Evolutionary conservation across 768 basidiomycete species (phyloP), one percentile per base, ranked within the genome.

Genomic region (Suillus americanus): DNA sequence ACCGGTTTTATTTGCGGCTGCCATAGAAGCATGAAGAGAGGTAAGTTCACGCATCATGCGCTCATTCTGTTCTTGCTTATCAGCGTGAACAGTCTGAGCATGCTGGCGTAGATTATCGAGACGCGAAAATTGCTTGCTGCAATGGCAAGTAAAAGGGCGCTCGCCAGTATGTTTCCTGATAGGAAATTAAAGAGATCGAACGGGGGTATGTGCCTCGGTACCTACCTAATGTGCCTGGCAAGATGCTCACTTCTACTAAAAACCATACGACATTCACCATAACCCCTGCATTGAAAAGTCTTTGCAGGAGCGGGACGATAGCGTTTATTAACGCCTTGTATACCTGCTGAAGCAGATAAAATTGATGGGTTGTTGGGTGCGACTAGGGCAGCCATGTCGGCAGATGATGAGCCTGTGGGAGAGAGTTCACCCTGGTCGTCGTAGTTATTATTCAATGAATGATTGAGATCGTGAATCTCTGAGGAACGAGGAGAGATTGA

Each of bases 101-200:
- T 99, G 97, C 74, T 99, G 97, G 54, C 97, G 89, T 3, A 99
- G 85, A 73, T 99, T 99, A 79, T 99, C 97, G 74, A 99, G 89
- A 14, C 97, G 89, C 6, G 94, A 95, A 74, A 98, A 98, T 68
- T 96, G 90, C 77, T 97, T 96, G 14, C 89, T 86, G 80, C 97
- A 99, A 74, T 98, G 96, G 73, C 97, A 99, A 46, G 89, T 86
- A 78, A 99, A 99, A 20, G 97, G 97, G 23, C 95, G 89, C 75
- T 98, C 97, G 66, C 97, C 97, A 5, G 97, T 98, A 78, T 99
- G 97, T 85, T 98, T 98, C 69, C 96, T 98, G 79, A 18, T 66
- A 61, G 64, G 70, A 65, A 68, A 72, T 64, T 65, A 63, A 67
- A 56, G 37, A 70, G 70, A 76, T 74, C 69, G 64, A 70, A 62